Conservation (phyloP, 208 protist species). For the Phytomonas sp. region DNA sequence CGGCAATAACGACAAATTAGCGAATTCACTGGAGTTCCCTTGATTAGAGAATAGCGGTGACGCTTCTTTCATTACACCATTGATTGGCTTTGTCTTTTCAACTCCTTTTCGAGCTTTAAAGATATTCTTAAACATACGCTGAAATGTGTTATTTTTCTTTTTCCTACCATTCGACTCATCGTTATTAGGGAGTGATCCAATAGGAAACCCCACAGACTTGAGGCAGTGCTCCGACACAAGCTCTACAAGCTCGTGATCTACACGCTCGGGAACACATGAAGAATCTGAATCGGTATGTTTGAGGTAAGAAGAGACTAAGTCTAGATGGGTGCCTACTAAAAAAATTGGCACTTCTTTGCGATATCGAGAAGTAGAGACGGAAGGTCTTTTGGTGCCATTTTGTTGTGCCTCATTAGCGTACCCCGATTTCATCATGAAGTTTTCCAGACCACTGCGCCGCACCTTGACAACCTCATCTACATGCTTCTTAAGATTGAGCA, state of each 20-base stretch:
- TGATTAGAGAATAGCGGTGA: neutral
- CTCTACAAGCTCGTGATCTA: slow-evolving; percentile 3
- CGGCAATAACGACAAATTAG: neutral
- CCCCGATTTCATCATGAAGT: neutral
- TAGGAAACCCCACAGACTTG: neutral
- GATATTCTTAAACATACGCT: neutral
- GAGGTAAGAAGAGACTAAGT: slow-evolving; percentile 11
- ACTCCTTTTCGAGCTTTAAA: neutral
- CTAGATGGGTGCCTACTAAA: slow-evolving; percentile 41
- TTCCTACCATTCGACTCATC: slow-evolving; percentile 4
- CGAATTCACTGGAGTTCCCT: neutral
- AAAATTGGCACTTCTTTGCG: slow-evolving; percentile 33
- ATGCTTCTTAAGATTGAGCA: slow-evolving; percentile 23
- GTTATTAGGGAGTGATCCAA: neutral
- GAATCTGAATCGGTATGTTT: slow-evolving; percentile 1
- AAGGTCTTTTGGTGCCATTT: neutral
- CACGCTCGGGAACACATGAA: neutral
- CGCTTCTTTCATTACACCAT: neutral
- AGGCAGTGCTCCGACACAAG: neutral
- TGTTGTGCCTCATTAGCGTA: neutral
- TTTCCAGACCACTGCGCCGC: slow-evolving; percentile 7
- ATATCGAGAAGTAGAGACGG: slow-evolving; percentile 13
- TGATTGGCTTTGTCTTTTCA: neutral
- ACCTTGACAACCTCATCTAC: slow-evolving; percentile 28
- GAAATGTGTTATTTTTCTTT: slow-evolving; percentile 6